These are phyloP conservation scores for Hyaloscypha hepaticicola DNA, from an alignment of 495 filamentous ascomycete genomes.

Conservation along the genomic window DNA sequence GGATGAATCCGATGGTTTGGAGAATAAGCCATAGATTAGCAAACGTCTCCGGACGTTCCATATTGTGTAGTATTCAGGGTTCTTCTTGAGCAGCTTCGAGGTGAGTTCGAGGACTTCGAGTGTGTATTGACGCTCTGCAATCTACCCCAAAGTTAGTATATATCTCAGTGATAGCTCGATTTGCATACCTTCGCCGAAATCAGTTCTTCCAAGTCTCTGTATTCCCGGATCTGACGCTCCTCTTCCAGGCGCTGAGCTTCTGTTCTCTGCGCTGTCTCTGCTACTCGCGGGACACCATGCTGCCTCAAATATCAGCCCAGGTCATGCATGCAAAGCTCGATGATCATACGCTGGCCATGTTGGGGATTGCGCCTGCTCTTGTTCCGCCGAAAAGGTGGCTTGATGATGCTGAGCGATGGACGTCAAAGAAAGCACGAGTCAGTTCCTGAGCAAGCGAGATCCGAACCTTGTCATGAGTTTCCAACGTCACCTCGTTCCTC, in stretches of 20 bases:
- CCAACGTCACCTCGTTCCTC: constrained; percentile 25
- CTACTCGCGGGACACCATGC: constrained; percentile 75
- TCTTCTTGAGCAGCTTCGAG: constrained; percentile 74
- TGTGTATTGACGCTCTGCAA: constrained; percentile 59
- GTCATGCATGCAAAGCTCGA: constrained; percentile 1
- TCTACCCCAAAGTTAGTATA: constrained; percentile 36
- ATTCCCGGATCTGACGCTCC: constrained; percentile 73
- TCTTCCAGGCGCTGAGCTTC: constrained; percentile 68
- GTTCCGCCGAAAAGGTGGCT: not conserved
- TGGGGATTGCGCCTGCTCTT: constrained; percentile 10
- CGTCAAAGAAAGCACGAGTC: constrained; percentile 24
- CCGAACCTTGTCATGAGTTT: constrained; percentile 1
- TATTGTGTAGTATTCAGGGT: constrained; percentile 97
- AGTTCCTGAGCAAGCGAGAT: constrained; percentile 12
- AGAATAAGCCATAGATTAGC: constrained; percentile 55
- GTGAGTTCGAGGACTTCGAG: constrained; percentile 69
- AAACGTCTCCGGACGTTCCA: constrained; percentile 90
- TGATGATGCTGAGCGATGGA: not conserved
- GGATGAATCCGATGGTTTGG: constrained; percentile 48
- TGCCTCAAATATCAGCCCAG: constrained; percentile 40
- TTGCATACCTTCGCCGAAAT: constrained; percentile 59
- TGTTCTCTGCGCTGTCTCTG: constrained; percentile 54
- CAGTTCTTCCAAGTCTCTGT: constrained; percentile 65
- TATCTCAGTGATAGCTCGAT: not conserved
- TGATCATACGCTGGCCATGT: constrained; percentile 36